Conservation (phyloP, 2,329 filamentous ascomycete species). For the Aspergillus sp. region DNA sequence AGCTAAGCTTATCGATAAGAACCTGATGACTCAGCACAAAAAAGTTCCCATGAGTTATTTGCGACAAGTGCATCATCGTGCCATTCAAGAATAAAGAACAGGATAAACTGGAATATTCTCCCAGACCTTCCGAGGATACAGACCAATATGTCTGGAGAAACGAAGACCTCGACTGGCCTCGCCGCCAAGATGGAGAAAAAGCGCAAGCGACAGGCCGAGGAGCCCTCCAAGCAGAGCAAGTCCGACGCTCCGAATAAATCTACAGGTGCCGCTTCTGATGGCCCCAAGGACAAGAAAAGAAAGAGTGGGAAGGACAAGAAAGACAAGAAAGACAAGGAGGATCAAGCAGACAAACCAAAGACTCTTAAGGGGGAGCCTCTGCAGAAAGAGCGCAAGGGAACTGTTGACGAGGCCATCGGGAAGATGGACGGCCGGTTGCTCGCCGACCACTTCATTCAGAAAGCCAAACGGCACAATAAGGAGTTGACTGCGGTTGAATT, state of each 20-base stretch:
- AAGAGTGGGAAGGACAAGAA: slow-evolving; percentile 24
- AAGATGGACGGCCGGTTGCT: slow-evolving; percentile 80
- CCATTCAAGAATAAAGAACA: not conserved
- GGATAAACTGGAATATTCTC: not conserved
- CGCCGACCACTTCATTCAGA: slow-evolving; percentile 81
- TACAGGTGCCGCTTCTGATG: slow-evolving; percentile 23
- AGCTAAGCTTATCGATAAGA: slow-evolving; percentile 19
- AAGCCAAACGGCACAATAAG: slow-evolving; percentile 73
- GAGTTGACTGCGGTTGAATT: slow-evolving; percentile 82
- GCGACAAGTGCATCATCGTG: not conserved
- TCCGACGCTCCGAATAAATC: slow-evolving; percentile 17
- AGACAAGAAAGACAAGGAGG: slow-evolving; percentile 26
- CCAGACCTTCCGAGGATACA: not conserved
- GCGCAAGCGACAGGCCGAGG: slow-evolving; percentile 40
- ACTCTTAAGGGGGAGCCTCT: slow-evolving; percentile 23
- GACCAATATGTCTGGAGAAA: slow-evolving; percentile 20
- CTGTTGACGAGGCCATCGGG: slow-evolving; percentile 76
- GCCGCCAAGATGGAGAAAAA: slow-evolving; percentile 39
- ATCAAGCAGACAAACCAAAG: slow-evolving; percentile 21
- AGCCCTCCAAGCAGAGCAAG: slow-evolving; percentile 28
- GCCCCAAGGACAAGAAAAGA: slow-evolving; percentile 34
- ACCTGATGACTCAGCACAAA: slow-evolving; percentile 17
- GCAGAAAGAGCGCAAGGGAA: slow-evolving; percentile 62
- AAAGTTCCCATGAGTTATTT: slow-evolving; percentile 7
- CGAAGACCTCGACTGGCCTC: slow-evolving; percentile 24